phyloP scores from a whole-genome alignment of 345 rosid genomes.

The Geranium rotundifolium region DNA sequence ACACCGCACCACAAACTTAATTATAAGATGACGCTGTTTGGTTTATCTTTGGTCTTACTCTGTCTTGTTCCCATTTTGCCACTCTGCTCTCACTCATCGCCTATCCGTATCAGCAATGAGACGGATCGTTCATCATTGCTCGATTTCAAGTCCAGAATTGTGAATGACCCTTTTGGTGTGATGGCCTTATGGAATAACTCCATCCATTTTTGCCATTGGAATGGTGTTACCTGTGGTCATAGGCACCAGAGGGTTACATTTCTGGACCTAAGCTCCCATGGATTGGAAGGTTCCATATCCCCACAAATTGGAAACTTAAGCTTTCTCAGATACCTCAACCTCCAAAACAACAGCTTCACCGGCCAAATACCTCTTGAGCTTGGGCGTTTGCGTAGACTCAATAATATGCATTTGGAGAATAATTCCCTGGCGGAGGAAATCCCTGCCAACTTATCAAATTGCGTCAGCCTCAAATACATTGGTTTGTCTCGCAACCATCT shows the following conservation, averaged over 20 bases:
- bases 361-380: slow-evolving; percentile 20
- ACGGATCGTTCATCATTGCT: not conserved
- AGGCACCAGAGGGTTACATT: slow-evolving; percentile 2
- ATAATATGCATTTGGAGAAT: not conserved
- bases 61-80: too few species aligned
- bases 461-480: slow-evolving; percentile 9
- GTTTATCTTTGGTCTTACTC: too few species aligned
- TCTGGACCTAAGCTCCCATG: not conserved
- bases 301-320: slow-evolving; percentile 12
- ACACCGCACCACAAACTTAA: too few species aligned
- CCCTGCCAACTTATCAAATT: slow-evolving; percentile 12
- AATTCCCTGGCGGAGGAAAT: slow-evolving; percentile 16
- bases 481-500: slow-evolving; percentile 10
- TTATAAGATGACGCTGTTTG: too few species aligned
- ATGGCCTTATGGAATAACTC: slow-evolving; percentile 9
- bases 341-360: slow-evolving; percentile 18
- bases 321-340: slow-evolving; percentile 2
- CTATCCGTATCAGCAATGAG: not conserved
- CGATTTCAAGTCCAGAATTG: not conserved
- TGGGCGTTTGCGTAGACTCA: slow-evolving; percentile 12
- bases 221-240: slow-evolving; percentile 4
- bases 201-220: slow-evolving; percentile 5
- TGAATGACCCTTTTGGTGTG: not conserved
- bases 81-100: too few species aligned
- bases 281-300: slow-evolving; percentile 5